Evolutionary conservation across 2,329 filamentous ascomycete species (phyloP).

Genomic region (Geoglossum cookeanum): DNA sequence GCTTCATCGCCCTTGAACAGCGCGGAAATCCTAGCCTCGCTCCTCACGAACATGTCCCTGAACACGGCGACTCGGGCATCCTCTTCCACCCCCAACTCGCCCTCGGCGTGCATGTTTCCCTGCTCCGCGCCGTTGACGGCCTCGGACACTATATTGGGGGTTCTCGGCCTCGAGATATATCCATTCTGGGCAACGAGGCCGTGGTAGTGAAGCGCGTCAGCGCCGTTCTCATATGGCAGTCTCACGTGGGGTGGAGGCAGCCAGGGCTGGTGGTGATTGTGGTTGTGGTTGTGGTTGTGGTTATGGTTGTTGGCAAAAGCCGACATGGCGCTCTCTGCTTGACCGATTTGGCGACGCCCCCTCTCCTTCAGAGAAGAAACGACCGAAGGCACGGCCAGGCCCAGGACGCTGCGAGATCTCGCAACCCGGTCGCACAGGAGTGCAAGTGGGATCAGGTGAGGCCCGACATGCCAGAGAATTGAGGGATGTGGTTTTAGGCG

Average conservation of each 20-base stretch:
- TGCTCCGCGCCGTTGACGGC: background rate
- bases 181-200: background rate
- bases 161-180: conserved; percentile 16
- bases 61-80: conserved; percentile 51
- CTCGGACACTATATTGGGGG: conserved; percentile 19
- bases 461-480: conserved; percentile 3
- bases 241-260: conserved; percentile 38
- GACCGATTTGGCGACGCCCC: conserved; percentile 1
- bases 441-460: conserved; percentile 1
- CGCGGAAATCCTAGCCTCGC: conserved; percentile 55
- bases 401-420: background rate
- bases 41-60: conserved; percentile 55
- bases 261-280: conserved; percentile 30
- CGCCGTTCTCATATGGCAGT: conserved; percentile 39
- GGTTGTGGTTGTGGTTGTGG: conserved; percentile 28
- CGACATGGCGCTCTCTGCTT: conserved; percentile 19
- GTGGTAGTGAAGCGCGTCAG: conserved; percentile 17
- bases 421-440: background rate
- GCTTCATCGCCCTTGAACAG: conserved; percentile 40
- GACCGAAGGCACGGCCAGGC: background rate
- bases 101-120: conserved; percentile 15
- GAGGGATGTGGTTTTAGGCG: conserved; percentile 4
- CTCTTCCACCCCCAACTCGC: conserved; percentile 45
- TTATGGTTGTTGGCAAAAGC: conserved; percentile 52
- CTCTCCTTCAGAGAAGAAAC: background rate